These are phyloP conservation scores for Mrakia hoshinonis DNA, from an alignment of 768 basidiomycete species.

Conservation along the genomic window DNA sequence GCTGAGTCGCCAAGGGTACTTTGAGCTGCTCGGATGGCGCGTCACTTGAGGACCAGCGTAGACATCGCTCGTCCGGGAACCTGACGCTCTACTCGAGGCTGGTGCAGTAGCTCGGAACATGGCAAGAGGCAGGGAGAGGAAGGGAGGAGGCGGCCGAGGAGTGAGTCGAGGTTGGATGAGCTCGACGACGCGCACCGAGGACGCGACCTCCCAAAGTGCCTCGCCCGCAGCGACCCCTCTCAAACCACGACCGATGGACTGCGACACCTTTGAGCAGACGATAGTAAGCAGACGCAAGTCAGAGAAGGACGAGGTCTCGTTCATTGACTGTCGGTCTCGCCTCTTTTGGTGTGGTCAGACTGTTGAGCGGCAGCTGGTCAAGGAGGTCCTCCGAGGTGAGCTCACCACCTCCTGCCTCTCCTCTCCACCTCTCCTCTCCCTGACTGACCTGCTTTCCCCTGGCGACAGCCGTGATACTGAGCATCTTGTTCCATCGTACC, in stretches of 20 bases:
- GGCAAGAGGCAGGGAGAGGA: not conserved
- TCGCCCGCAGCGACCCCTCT: not conserved
- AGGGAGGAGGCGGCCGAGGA: not conserved
- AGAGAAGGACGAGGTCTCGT: too few species aligned
- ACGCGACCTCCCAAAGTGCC: not conserved
- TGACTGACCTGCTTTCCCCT: not conserved
- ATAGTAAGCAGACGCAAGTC: not conserved
- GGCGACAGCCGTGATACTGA: slow-evolving; percentile 3
- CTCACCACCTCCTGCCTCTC: not conserved
- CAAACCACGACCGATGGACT: not conserved
- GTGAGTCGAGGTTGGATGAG: not conserved
- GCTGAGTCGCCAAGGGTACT: slow-evolving; percentile 46
- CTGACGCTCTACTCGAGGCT: not conserved
- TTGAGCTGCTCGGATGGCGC: not conserved
- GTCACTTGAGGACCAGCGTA: not conserved
- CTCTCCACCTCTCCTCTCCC: not conserved
- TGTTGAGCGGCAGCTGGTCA: not conserved
- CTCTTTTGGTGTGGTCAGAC: not conserved
- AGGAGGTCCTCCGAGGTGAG: slow-evolving; percentile 23
- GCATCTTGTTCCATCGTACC: slow-evolving; percentile 16
- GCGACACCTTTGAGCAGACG: slow-evolving; percentile 8
- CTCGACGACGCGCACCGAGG: not conserved
- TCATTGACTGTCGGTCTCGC: not conserved
- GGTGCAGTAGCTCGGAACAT: not conserved
- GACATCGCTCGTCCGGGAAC: not conserved